Percentiles rank a stretch among this genome's conserved stretches.
These are phyloP conservation scores for Cyclostephanos invisitatus DNA, from an alignment of 108 stramenopile genomes.

Conservation along the genomic window DNA sequence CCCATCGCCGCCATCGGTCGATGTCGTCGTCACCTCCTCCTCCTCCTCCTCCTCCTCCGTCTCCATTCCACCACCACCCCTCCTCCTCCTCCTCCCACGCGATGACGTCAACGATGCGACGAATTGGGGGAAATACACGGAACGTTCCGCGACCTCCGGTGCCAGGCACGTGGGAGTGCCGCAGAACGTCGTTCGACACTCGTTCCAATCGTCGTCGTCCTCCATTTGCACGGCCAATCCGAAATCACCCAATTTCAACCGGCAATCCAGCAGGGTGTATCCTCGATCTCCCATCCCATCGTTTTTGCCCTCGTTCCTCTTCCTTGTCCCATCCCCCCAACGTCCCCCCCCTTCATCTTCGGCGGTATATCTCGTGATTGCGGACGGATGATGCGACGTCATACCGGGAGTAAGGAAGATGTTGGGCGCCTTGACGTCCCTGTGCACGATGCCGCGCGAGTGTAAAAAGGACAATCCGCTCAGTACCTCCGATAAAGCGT, in stretches of 20 bases:
- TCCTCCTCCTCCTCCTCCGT: background rate
- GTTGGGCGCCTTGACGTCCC: slow-evolving; percentile 37
- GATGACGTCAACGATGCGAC: too few relatives aligned
- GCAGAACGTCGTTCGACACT: slow-evolving; percentile 19
- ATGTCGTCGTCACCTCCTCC: background rate
- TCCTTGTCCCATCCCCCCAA: too few relatives aligned
- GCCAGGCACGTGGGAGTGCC: slow-evolving; percentile 38
- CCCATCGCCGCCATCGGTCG: background rate
- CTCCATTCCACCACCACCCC: background rate
- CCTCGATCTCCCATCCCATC: background rate
- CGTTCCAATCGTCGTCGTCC: slow-evolving; percentile 35
- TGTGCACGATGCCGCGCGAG: slow-evolving; percentile 27
- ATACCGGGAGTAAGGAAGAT: slow-evolving; percentile 27
- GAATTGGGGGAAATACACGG: background rate
- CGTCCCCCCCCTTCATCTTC: too few relatives aligned
- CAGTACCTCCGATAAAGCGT: slow-evolving; percentile 9
- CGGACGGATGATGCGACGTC: too few relatives aligned
- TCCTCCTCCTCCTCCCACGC: background rate
- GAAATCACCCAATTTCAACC: slow-evolving; percentile 38
- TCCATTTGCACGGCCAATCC: slow-evolving; percentile 32
- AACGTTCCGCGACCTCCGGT: slow-evolving; percentile 18
- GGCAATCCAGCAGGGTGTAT: slow-evolving; percentile 11
- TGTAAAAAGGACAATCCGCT: slow-evolving; percentile 28
- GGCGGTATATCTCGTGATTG: background rate
- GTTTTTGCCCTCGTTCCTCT: background rate